Evolutionary conservation across 352 stramenopile species (phyloP), one percentile per base, ranked within the genome.

Genomic region (Peronosclerospora sorghi): DNA sequence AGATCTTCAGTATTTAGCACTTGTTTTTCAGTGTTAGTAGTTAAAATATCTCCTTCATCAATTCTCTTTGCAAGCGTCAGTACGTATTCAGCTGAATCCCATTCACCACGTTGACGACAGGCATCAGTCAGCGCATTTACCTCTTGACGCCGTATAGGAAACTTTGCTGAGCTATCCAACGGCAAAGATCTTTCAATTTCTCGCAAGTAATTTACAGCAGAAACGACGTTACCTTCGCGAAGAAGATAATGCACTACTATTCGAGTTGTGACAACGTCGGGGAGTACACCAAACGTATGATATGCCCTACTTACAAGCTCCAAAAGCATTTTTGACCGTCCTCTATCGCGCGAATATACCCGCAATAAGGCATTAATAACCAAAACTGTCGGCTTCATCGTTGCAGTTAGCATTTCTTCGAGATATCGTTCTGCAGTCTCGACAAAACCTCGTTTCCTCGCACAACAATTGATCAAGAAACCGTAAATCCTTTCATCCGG

Each of bases 401-500:
- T 55, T 9, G 59, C 49, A 27, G 1, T 27, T 2, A 75, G 9
- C 47, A 86, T 66, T 26, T 81, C 65, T 0, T 57, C 29, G 42
- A 76, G 83, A 29, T 76, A 65, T 15, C 21, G 24, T 27, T 82
- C 46, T 0, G 73, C 76, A 3, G 34, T 39, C 4, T 38, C 24
- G 19, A 83, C 40, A 8, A 67, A 21, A 9, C 61, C 57, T 34
- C 48, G 24, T 32, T 69, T 60, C 17, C 55, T 58, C 1, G 65
- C 68, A 38, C 76, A 86, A 41, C 73, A 85, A 41, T 72, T 83
- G 43, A 89, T 82, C 32, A 73, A 34, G 36, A 69, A 78, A 3
- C 68, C 65, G 46, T 76, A 85, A 4, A 73, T 61, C 21, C 69
- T 74, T 17, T 48, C 57, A 15, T 65, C 62, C 0, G 61, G 62